A percentile compares a stretch with the other conserved stretches of the same genome.
phyloP scores from a whole-genome alignment of 495 filamentous ascomycete species.

The Talaromyces adpressus region DNA sequence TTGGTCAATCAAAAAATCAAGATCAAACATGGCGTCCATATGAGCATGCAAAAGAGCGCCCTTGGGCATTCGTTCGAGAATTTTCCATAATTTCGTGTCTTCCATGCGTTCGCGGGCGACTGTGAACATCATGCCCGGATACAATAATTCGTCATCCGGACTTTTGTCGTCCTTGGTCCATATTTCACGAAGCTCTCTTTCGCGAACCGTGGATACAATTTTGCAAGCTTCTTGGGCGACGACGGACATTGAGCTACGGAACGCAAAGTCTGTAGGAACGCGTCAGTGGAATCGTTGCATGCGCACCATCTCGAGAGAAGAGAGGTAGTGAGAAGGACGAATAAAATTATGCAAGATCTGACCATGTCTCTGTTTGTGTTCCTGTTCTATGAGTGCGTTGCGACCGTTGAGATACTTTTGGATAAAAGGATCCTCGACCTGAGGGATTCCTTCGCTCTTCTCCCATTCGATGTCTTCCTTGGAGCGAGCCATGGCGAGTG shows the following conservation, averaged over 20 bases:
- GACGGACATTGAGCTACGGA: slow-evolving; percentile 60
- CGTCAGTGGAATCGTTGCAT: not conserved
- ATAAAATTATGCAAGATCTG: slow-evolving; percentile 13
- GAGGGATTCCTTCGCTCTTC: slow-evolving; percentile 42
- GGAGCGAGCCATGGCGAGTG: not conserved
- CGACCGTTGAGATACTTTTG: slow-evolving; percentile 71
- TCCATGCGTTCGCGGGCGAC: slow-evolving; percentile 75
- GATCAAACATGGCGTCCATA: slow-evolving; percentile 82
- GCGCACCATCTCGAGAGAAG: slow-evolving; percentile 7
- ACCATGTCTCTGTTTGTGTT: slow-evolving; percentile 80
- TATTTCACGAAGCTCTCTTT: slow-evolving; percentile 61
- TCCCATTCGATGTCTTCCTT: slow-evolving; percentile 35
- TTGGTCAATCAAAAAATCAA: slow-evolving; percentile 66
- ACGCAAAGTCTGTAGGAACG: slow-evolving; percentile 23
- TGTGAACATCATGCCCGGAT: slow-evolving; percentile 85
- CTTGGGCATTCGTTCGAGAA: slow-evolving; percentile 83
- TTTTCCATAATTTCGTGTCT: slow-evolving; percentile 74
- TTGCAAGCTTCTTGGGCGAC: slow-evolving; percentile 65
- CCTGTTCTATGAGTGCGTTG: slow-evolving; percentile 69
- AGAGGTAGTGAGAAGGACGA: not conserved
- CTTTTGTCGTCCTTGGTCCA: slow-evolving; percentile 59
- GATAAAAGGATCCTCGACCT: slow-evolving; percentile 63
- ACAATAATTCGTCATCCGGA: slow-evolving; percentile 45
- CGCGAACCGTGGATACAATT: slow-evolving; percentile 72
- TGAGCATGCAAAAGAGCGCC: slow-evolving; percentile 85